phyloP scores from a whole-genome alignment of 495 filamentous ascomycete species.

The Trichoderma gamsii region DNA sequence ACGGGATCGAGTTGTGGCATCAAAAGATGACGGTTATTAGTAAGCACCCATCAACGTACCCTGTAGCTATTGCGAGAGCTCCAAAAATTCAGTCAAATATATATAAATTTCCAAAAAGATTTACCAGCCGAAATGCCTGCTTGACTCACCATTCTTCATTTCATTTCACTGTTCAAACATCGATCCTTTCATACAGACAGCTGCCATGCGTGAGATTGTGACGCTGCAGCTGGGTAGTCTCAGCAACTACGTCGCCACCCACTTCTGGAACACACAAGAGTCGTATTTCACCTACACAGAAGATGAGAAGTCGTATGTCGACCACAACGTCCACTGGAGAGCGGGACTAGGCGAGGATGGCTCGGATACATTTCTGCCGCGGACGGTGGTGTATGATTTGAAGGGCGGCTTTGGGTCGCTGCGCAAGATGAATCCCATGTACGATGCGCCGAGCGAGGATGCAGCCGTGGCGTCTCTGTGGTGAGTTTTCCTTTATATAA shows the following conservation, averaged over 20 bases:
- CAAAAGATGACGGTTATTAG: too few relatives aligned
- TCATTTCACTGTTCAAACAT: too few relatives aligned
- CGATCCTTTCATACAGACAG: neutral
- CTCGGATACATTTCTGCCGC: conserved; percentile 84
- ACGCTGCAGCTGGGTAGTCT: conserved; percentile 89
- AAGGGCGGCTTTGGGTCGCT: conserved; percentile 88
- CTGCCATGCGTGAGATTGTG: conserved; percentile 86
- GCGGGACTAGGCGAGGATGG: conserved; percentile 77
- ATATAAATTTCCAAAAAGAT: neutral
- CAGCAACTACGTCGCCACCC: conserved; percentile 90
- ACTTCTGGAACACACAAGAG: conserved; percentile 99
- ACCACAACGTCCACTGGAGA: conserved; percentile 91
- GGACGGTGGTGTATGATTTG: conserved; percentile 89
- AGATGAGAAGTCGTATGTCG: conserved; percentile 60
- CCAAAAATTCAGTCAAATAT: neutral
- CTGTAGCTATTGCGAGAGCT: neutral
- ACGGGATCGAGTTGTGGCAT: too few relatives aligned
- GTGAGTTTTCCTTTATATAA: conserved; percentile 28
- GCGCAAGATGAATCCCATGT: conserved; percentile 80
- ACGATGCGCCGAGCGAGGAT: conserved; percentile 56
- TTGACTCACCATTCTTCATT: too few relatives aligned
- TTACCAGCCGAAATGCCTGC: too few relatives aligned
- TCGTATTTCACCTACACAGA: conserved; percentile 92
- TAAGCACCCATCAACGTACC: neutral
- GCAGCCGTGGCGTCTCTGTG: conserved; percentile 50